Evolutionary conservation across 2,329 filamentous ascomycete genomes (phyloP).

Genomic region (Paecilomyces formosus): DNA sequence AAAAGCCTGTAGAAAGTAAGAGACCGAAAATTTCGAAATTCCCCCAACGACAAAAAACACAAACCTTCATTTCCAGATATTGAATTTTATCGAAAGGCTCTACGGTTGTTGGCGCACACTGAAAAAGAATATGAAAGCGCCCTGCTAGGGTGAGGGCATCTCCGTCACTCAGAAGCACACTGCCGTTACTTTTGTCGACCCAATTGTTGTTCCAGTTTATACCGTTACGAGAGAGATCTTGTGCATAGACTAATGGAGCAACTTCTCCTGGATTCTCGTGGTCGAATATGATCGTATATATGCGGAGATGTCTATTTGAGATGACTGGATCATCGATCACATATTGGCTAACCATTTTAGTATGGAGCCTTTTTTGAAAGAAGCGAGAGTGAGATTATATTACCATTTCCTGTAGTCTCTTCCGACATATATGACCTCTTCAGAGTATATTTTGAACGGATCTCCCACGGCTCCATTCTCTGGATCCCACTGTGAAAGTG

Average conservation of each 20-base stretch:
- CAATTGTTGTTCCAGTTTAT: slow-evolving; percentile 30
- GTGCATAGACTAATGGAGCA: slow-evolving; percentile 36
- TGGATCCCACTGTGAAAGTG: slow-evolving; percentile 15
- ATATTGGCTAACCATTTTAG: slow-evolving; percentile 19
- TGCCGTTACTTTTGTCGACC: slow-evolving; percentile 25
- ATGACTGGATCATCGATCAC: slow-evolving; percentile 25
- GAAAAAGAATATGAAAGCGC: slow-evolving; percentile 14
- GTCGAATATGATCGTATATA: slow-evolving; percentile 38
- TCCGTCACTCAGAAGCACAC: slow-evolving; percentile 30
- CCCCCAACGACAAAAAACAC: background rate
- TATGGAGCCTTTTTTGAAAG: background rate
- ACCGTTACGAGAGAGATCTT: slow-evolving; percentile 37
- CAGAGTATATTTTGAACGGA: slow-evolving; percentile 17
- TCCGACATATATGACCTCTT: slow-evolving; percentile 29
- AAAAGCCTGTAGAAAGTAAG: slow-evolving; percentile 19
- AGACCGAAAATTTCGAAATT: too few relatives aligned
- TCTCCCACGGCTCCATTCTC: slow-evolving; percentile 6
- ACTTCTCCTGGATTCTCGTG: slow-evolving; percentile 26
- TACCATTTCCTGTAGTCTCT: slow-evolving; percentile 27
- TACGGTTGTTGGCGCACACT: slow-evolving; percentile 2
- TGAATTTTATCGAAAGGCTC: slow-evolving; percentile 20
- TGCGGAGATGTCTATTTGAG: slow-evolving; percentile 35
- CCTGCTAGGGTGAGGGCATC: slow-evolving; percentile 26
- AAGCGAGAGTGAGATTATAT: background rate
- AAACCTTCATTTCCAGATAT: slow-evolving; percentile 27